These are phyloP conservation scores for Scheffersomyces ergatensis DNA, from an alignment of 805 yeast genomes.

Conservation along the genomic window DNA sequence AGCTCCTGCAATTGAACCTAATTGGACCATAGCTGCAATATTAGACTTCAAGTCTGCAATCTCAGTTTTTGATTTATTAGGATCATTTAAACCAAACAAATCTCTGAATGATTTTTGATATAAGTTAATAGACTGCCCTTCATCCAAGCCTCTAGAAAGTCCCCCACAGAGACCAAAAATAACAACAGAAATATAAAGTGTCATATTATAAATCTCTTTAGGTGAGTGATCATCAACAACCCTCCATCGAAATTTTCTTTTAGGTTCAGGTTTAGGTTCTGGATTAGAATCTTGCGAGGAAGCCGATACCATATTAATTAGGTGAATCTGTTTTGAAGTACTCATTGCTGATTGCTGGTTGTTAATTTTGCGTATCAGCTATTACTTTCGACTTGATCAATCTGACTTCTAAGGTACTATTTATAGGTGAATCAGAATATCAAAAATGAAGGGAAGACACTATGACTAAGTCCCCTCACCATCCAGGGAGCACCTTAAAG, in stretches of 20 bases:
- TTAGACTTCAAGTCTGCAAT: slow-evolving; percentile 50
- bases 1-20: slow-evolving; percentile 56
- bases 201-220: slow-evolving; percentile 45
- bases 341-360: too few species aligned
- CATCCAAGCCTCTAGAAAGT: slow-evolving; percentile 57
- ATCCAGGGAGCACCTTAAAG: too few species aligned
- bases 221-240: slow-evolving; percentile 32
- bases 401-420: too few species aligned
- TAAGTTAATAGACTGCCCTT: slow-evolving; percentile 49
- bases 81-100: slow-evolving; percentile 44
- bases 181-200: slow-evolving; percentile 42
- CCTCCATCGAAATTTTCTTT: slow-evolving; percentile 1
- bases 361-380: too few species aligned
- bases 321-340: neutral
- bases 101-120: slow-evolving; percentile 41
- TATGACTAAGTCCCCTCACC: too few species aligned
- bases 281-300: neutral
- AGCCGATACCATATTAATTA: neutral
- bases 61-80: slow-evolving; percentile 25
- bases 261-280: neutral
- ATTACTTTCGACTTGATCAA: too few species aligned
- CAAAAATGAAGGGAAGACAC: too few species aligned
- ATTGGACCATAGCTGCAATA: slow-evolving; percentile 57
- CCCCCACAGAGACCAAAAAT: slow-evolving; percentile 53
- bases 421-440: too few species aligned